Conservation (phyloP, 2,329 filamentous ascomycete genomes). For the Calycina herbarum region DNA sequence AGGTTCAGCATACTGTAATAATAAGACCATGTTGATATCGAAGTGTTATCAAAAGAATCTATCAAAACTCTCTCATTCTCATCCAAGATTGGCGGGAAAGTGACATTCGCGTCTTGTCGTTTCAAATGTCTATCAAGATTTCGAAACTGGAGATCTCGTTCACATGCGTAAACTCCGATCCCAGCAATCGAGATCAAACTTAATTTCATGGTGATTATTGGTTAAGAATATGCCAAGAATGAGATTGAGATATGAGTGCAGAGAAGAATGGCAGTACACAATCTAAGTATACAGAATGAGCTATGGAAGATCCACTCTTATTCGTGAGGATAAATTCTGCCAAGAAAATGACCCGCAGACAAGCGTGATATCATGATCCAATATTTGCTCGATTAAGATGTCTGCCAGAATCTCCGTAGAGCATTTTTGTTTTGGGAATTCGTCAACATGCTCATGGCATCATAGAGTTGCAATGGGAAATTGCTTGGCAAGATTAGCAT, state of each 20-base stretch:
- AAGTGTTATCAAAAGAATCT: constrained; percentile 3
- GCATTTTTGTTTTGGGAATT: neutral
- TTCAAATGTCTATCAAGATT: neutral
- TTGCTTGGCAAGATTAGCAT: neutral
- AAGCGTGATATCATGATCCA: neutral
- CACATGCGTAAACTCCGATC: constrained; percentile 3
- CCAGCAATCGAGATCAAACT: constrained; percentile 4
- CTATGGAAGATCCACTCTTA: neutral
- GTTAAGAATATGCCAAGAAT: constrained; percentile 1
- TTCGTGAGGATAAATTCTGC: neutral
- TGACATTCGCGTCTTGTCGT: neutral
- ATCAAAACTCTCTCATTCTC: neutral
- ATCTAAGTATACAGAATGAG: neutral
- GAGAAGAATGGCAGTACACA: neutral
- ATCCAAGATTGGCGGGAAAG: constrained; percentile 1
- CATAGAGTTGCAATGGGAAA: neutral
- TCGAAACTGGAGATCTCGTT: neutral
- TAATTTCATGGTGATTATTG: constrained; percentile 1
- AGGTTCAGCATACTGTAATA: neutral
- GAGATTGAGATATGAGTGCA: neutral
- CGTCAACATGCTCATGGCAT: neutral
- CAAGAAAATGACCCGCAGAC: neutral
- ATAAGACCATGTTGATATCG: constrained; percentile 4
- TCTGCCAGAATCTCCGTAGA: neutral
- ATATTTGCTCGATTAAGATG: neutral